Evolutionary conservation across 2,329 filamentous ascomycete genomes (phyloP).

Genomic region (Trichophyton schoenleinii): DNA sequence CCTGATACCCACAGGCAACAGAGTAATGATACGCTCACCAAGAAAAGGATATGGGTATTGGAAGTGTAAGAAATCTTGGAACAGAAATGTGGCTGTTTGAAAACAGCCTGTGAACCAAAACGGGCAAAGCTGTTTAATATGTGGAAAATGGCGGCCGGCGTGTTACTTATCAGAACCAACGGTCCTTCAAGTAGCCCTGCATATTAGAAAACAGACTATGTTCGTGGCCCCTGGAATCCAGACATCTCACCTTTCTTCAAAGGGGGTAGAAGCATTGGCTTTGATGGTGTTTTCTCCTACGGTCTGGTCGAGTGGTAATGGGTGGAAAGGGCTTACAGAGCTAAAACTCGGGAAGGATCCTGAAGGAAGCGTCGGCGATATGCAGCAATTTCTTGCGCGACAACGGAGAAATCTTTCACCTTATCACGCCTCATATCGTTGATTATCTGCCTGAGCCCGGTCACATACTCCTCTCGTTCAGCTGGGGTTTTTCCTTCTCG

Average conservation of each 20-base stretch:
- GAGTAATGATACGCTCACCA: background rate
- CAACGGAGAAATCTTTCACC: slow-evolving; percentile 39
- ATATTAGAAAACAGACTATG: background rate
- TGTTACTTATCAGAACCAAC: background rate
- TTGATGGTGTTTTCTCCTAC: background rate
- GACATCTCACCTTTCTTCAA: background rate
- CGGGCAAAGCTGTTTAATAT: background rate
- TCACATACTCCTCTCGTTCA: slow-evolving; percentile 33
- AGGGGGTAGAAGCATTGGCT: background rate
- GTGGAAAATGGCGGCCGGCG: background rate
- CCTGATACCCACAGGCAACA: background rate
- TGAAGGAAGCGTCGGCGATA: slow-evolving; percentile 40
- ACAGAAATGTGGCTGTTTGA: background rate
- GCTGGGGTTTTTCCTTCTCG: slow-evolving; percentile 35
- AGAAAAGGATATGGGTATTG: background rate
- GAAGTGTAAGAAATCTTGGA: background rate
- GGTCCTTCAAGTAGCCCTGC: background rate
- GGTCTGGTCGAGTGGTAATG: background rate
- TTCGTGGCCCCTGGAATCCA: background rate
- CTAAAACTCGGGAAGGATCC: slow-evolving; percentile 34
- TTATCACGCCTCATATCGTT: slow-evolving; percentile 38
- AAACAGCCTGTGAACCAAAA: background rate
- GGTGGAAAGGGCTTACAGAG: slow-evolving; percentile 24
- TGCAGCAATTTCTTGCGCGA: slow-evolving; percentile 38
- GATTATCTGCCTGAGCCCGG: slow-evolving; percentile 38